These are phyloP conservation scores for Domatiomyces globalis DNA, from an alignment of 2,329 filamentous ascomycete species.

Conservation along the genomic window DNA sequence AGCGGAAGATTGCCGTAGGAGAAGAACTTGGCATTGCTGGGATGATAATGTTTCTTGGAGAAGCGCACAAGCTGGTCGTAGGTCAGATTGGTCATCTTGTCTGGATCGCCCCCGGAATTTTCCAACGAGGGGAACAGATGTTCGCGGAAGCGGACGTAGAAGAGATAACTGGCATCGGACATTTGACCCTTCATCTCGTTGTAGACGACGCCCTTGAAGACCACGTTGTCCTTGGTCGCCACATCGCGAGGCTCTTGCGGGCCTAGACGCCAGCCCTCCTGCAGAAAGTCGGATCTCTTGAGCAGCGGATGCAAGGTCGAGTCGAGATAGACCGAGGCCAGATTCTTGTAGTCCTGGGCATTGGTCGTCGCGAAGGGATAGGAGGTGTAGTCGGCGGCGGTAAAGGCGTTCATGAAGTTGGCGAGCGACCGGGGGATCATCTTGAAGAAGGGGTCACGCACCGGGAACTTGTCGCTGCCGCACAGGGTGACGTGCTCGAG, in stretches of 20 bases:
- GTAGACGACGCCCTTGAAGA: slow-evolving; percentile 97
- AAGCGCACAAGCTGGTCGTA: slow-evolving; percentile 80
- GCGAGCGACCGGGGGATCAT: slow-evolving; percentile 97
- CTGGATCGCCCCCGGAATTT: slow-evolving; percentile 91
- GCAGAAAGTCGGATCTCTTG: slow-evolving; percentile 81
- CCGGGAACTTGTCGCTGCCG: slow-evolving; percentile 93
- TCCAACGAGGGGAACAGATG: slow-evolving; percentile 88
- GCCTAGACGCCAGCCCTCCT: slow-evolving; percentile 93
- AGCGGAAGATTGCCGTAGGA: slow-evolving; percentile 92
- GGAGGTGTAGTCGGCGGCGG: slow-evolving; percentile 86
- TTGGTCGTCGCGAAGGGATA: slow-evolving; percentile 98
- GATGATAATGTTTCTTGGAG: slow-evolving; percentile 87
- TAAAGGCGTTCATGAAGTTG: slow-evolving; percentile 99
- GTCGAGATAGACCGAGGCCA: slow-evolving; percentile 93
- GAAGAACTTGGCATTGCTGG: slow-evolving; percentile 89
- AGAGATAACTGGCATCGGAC: slow-evolving; percentile 92
- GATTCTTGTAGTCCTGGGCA: slow-evolving; percentile 82
- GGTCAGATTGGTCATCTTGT: slow-evolving; percentile 90
- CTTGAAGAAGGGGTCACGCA: slow-evolving; percentile 98
- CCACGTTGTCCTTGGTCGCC: slow-evolving; percentile 29
- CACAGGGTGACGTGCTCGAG: slow-evolving; percentile 95
- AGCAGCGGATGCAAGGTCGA: slow-evolving; percentile 81
- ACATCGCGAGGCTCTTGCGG: slow-evolving; percentile 65
- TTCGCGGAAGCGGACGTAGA: slow-evolving; percentile 89
- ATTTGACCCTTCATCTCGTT: slow-evolving; percentile 99